Evolutionary conservation across 768 basidiomycete species (phyloP).

Genomic region (Russula brevipes): DNA sequence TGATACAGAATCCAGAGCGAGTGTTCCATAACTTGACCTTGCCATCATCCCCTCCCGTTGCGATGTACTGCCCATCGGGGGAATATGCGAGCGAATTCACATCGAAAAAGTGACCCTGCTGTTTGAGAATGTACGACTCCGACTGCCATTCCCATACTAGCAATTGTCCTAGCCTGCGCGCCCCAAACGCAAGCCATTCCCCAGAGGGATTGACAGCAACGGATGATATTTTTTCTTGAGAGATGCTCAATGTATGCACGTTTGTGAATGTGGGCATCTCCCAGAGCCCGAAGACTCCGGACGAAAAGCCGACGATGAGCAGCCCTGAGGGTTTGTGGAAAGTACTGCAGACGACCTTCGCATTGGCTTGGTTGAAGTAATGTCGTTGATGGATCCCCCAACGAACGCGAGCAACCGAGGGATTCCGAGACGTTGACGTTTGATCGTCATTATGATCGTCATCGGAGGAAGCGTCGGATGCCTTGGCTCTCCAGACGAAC

Average conservation of each 20-base stretch:
- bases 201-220: conserved; percentile 89
- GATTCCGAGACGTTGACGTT: conserved; percentile 47
- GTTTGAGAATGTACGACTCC: conserved; percentile 94
- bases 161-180: conserved; percentile 88
- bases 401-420: conserved; percentile 59
- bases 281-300: conserved; percentile 96
- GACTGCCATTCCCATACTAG: conserved; percentile 99
- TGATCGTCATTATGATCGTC: conserved; percentile 44
- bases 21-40: conserved; percentile 99
- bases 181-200: conserved; percentile 98
- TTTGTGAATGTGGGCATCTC: conserved; percentile 93
- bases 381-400: conserved; percentile 90
- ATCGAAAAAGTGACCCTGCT: conserved; percentile 97
- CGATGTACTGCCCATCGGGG: conserved; percentile 90
- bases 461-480: conserved; percentile 45
- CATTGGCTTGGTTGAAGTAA: conserved; percentile 86
- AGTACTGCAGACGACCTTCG: conserved; percentile 83
- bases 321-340: conserved; percentile 82
- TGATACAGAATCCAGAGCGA: conserved; percentile 93
- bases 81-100: conserved; percentile 94
- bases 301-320: conserved; percentile 90
- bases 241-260: conserved; percentile 94
- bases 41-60: conserved; percentile 96
- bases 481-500: conserved; percentile 90
- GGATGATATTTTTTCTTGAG: conserved; percentile 94